Conservation (phyloP, 163 green algal species). For the Scenedesmus sp. region DNA sequence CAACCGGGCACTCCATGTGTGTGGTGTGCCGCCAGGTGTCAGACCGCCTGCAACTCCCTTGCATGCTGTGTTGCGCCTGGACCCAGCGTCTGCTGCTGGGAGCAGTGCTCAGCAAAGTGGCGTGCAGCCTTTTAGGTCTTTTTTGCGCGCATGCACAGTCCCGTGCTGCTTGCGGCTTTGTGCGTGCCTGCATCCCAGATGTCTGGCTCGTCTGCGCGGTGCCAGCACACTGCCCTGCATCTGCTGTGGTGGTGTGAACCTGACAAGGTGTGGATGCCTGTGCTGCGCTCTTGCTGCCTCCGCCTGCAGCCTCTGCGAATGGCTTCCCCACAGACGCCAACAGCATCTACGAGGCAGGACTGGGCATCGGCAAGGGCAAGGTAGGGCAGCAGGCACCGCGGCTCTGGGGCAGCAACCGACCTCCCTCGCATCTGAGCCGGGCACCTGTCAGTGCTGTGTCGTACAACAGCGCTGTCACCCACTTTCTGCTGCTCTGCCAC, state of each 20-base stretch:
- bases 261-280: neutral
- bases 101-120: too few species aligned
- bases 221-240: too few species aligned
- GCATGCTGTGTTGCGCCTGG: neutral
- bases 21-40: neutral
- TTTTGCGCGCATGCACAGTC: too few species aligned
- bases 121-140: too few species aligned
- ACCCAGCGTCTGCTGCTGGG: too few species aligned
- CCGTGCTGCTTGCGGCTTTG: too few species aligned
- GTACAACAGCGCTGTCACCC: too few species aligned
- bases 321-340: constrained; percentile 32
- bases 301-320: constrained; percentile 29
- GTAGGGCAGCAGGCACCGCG: constrained; percentile 4
- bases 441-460: too few species aligned
- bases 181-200: too few species aligned
- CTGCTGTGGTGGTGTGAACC: too few species aligned
- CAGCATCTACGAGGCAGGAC: constrained; percentile 44
- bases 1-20: neutral
- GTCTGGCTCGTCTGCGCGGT: too few species aligned
- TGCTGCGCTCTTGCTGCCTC: neutral
- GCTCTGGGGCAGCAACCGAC: neutral
- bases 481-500: too few species aligned
- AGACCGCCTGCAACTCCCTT: neutral
- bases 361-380: constrained; percentile 45
- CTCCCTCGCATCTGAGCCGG: neutral